Percentiles rank a stretch among this genome's conserved stretches.
Evolutionary conservation across 169 alveolate genomes (phyloP).

Genomic region (Perkinsus olseni): DNA sequence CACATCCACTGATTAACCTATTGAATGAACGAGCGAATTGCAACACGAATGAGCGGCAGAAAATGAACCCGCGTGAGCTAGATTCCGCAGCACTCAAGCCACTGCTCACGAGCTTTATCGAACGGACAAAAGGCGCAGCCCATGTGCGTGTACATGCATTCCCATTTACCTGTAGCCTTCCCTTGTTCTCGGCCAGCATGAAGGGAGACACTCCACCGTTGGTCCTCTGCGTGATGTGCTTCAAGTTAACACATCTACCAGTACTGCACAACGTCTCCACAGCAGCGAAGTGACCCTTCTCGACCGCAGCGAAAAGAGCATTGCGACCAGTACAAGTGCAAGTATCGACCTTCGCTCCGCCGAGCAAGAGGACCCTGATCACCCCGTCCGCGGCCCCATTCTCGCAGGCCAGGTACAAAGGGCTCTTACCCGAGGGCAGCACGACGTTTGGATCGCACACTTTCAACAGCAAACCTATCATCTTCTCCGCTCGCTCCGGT

Average conservation of each 20-base stretch:
- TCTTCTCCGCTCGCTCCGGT: background rate
- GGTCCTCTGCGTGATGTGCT: background rate
- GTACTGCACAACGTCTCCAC: background rate
- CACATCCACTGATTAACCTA: too few species aligned
- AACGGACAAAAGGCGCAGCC: too few species aligned
- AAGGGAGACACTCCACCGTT: background rate
- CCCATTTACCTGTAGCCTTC: background rate
- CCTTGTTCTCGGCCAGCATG: background rate
- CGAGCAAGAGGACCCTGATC: background rate
- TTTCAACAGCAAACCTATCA: background rate
- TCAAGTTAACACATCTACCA: background rate
- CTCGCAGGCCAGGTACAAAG: background rate
- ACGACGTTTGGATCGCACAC: background rate
- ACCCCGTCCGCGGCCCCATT: background rate
- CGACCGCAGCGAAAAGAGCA: background rate
- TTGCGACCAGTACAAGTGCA: background rate
- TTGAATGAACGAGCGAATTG: too few species aligned
- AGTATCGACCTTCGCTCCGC: background rate
- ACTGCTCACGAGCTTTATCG: too few species aligned
- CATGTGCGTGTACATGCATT: too few species aligned
- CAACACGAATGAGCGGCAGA: too few species aligned
- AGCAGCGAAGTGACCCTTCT: background rate
- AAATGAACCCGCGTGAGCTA: too few species aligned
- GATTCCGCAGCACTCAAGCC: too few species aligned
- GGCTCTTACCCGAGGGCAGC: background rate